Base-by-base conservation (phyloP, 2,329 filamentous ascomycete genomes). In the Aspergillus quadrilineatus region DNA sequence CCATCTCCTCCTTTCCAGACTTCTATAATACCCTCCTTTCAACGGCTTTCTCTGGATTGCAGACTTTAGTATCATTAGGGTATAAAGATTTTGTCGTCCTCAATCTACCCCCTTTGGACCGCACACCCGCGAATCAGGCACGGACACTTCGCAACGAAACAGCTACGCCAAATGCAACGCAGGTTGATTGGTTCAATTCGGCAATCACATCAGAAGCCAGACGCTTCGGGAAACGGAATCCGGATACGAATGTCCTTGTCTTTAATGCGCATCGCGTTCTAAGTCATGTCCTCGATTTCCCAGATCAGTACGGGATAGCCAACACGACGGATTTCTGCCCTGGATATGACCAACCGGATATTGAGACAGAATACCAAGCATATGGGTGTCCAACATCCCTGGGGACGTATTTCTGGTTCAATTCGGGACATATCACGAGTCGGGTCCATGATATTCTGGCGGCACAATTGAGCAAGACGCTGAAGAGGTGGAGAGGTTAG, bases 51-150 rank as follows among this genome's bases (percentile, higher is more conserved):
- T 36, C 9, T 3, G 2, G n/a, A 9, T 15, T 47, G 8, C 29
- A 34, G 4, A n/a, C 8, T 12, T 79, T 82, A 55, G 57, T 68
- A 12, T 72, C 74, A 0, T 69, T 76, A 0, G 79, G 80, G 0
- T 81, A 79, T 60, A 64, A 66, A 3, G 72, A 77, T 26, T 80
- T 77, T 56, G 65, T 84, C 6, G 77, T 83, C 59, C 68, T 83
- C 66, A 80, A 81, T 43, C 69, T 83, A 1, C 80, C 81, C 1
- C 80, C 81, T 0, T 65, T 82, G 1, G 76, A 83, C 59, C 74
- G 78, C 9, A 78, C 74, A 4, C 71, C 72, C 1, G 69, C 68
- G 14, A 78, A 77, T 46, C 65, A 73, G 28, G 63, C 42, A 4
- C 63, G 58, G 10, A 55, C 63, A 15, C 22, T 37, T 3, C 9